These are phyloP conservation scores for Colletotrichum siamense DNA, from an alignment of 2,329 filamentous ascomycete species.

Conservation along the genomic window DNA sequence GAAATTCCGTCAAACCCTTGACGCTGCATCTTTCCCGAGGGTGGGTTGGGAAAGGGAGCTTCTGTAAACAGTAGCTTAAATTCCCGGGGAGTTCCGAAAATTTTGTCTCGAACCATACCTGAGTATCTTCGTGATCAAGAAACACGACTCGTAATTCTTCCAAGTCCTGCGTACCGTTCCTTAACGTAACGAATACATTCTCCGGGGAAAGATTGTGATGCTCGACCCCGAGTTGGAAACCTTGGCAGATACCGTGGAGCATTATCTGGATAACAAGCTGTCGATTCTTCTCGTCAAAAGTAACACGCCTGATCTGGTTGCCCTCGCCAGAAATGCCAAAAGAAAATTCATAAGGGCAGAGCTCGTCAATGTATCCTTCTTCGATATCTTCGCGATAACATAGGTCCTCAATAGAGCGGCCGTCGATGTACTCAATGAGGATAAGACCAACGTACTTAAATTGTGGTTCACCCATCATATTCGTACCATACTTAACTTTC, in stretches of 20 bases:
- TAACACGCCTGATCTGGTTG: neutral
- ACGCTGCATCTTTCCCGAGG: neutral
- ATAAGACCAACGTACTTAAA: neutral
- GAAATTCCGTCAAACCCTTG: accelerated
- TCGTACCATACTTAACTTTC: neutral
- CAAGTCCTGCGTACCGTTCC: neutral
- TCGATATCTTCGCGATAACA: neutral
- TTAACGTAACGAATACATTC: constrained; percentile 23
- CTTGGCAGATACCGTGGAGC: neutral
- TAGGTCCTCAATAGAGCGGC: neutral
- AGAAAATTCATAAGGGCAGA: neutral
- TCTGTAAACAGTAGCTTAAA: neutral
- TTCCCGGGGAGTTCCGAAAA: no score
- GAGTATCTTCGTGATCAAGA: neutral
- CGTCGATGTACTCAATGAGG: neutral
- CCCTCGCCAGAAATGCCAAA: neutral
- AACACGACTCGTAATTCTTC: neutral
- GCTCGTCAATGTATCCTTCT: neutral
- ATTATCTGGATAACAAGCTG: neutral
- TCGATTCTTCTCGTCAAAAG: neutral
- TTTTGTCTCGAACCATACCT: neutral
- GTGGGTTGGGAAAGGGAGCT: neutral
- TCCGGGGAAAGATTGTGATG: constrained; percentile 27
- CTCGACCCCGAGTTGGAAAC: neutral
- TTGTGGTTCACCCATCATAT: no score